phyloP scores from a whole-genome alignment of 495 filamentous ascomycete genomes.

The Terfezia boudieri region DNA sequence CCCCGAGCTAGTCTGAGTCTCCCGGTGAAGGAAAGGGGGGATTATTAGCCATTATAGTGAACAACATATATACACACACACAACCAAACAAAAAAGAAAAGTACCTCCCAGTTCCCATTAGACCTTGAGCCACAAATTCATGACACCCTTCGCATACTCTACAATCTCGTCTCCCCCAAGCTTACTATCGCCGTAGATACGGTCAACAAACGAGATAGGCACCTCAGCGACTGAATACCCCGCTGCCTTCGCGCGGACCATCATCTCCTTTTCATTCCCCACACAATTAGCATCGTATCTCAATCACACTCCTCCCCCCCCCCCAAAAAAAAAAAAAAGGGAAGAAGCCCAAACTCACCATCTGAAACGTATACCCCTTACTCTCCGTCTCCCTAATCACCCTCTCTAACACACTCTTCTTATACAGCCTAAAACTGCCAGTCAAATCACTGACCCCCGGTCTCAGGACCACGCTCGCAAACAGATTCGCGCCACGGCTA shows the following conservation, averaged over 20 bases:
- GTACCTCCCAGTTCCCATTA: constrained; percentile 18
- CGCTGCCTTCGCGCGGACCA: constrained; percentile 76
- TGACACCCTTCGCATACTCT: constrained; percentile 80
- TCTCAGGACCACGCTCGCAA: constrained; percentile 80
- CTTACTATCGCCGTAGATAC: constrained; percentile 89
- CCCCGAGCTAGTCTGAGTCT: no score
- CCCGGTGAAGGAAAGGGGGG: no score
- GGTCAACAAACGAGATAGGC: constrained; percentile 87
- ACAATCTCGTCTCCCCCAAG: constrained; percentile 88
- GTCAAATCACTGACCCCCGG: constrained; percentile 95
- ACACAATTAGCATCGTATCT: background rate
- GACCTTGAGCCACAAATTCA: constrained; percentile 75
- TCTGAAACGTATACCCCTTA: constrained; percentile 96
- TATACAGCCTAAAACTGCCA: constrained; percentile 84
- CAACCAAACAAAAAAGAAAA: no score
- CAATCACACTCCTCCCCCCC: background rate
- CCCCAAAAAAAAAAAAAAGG: constrained; percentile 31
- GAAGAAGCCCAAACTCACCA: constrained; percentile 36
- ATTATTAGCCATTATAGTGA: no score
- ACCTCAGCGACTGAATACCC: constrained; percentile 78
- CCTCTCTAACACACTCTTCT: constrained; percentile 68
- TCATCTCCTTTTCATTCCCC: constrained; percentile 16
- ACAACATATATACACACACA: no score
- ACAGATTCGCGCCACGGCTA: constrained; percentile 73
- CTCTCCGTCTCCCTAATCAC: constrained; percentile 76